Evolutionary conservation across 2,329 filamentous ascomycete species (phyloP).

Genomic region (Acrocalymma vagum): DNA sequence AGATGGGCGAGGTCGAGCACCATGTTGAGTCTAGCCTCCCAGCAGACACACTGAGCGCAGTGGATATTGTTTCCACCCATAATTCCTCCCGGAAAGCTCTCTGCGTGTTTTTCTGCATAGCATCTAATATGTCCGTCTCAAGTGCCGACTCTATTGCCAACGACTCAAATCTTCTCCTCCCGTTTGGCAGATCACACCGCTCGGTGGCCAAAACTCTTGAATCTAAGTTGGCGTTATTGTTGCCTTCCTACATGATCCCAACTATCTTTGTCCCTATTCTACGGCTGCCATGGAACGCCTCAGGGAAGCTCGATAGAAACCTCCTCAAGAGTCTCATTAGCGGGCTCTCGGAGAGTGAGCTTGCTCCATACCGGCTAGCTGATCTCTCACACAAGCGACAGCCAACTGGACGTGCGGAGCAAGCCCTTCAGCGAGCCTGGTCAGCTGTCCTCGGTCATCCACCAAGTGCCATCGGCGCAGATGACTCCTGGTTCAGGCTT

Average conservation of each 20-base stretch:
- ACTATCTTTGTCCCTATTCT: slow-evolving; percentile 14
- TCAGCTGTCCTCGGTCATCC: slow-evolving; percentile 22
- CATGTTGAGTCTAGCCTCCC: slow-evolving; percentile 17
- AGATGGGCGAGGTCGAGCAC: slow-evolving; percentile 29
- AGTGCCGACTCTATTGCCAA: no score
- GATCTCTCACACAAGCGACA: slow-evolving; percentile 8
- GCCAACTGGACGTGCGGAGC: slow-evolving; percentile 7
- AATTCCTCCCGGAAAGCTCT: no score
- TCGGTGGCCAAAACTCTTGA: background rate
- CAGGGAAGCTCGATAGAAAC: slow-evolving; percentile 19
- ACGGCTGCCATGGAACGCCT: slow-evolving; percentile 18
- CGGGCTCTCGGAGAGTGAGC: slow-evolving; percentile 11
- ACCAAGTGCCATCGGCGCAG: slow-evolving; percentile 9
- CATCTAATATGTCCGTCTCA: no score
- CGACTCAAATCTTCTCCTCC: no score
- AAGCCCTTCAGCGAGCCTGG: slow-evolving; percentile 17
- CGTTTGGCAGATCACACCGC: slow-evolving; percentile 36
- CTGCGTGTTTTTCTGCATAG: no score
- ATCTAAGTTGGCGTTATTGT: slow-evolving; percentile 6
- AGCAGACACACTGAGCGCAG: slow-evolving; percentile 34
- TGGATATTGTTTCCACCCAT: slow-evolving; percentile 48
- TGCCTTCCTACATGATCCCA: slow-evolving; percentile 6
- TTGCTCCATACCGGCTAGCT: slow-evolving; percentile 12
- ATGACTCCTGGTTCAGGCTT: slow-evolving; percentile 24
- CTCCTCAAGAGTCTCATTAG: slow-evolving; percentile 14